Base-by-base conservation (phyloP, 176 grass and related monocot species). In the Triticum timopheevii region DNA sequence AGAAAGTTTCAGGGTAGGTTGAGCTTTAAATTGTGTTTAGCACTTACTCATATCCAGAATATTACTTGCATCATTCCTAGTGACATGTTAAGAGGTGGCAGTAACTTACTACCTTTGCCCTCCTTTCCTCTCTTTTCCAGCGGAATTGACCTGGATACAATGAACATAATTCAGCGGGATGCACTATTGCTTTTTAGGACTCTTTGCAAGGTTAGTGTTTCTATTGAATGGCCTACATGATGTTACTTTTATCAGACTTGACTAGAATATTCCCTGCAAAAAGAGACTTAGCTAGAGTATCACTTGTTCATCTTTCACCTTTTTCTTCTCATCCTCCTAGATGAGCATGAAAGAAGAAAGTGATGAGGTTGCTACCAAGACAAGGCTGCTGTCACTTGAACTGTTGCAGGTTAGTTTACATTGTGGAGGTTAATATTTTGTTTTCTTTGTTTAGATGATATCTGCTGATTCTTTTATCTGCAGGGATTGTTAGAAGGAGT, bases 331-430 rank as follows among this genome's bases (percentile, higher is more conserved):
- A 30, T 87, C 70, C 80, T 83, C 88, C 44, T 79, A 99, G 97
- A 99, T 99, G 97, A 90, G 94, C 69, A 99, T 99, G 97, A 99
- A 99, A 89, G 97, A 99, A 93, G 97, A 99, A 92, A 93, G 75
- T 24, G 97, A 99, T 20, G 97, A 99, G 25, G 90, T 99, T 69
- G 92, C 97, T 84, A 94, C 87, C 58, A 99, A 94, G 83, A 97
- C 97, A 74, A 99, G 97, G 83, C 89, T 97, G 80, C 88, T 99
- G 25, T 99, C 97, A 87, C 97, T 99, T 45, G 97, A 99, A 89
- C 86, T 99, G 75, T 90, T 99, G 80, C 94, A 99, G 90, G 97
- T 96, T 81, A 78, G 70, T 87, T 88, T 78, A 61, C 49, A 82
- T 86, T 65, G 49, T 59, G 33, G 56, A 83, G 70, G 61, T 35